Evolutionary conservation across 2,329 filamentous ascomycete genomes (phyloP).

Genomic region (Pseudogymnoascus sp.): DNA sequence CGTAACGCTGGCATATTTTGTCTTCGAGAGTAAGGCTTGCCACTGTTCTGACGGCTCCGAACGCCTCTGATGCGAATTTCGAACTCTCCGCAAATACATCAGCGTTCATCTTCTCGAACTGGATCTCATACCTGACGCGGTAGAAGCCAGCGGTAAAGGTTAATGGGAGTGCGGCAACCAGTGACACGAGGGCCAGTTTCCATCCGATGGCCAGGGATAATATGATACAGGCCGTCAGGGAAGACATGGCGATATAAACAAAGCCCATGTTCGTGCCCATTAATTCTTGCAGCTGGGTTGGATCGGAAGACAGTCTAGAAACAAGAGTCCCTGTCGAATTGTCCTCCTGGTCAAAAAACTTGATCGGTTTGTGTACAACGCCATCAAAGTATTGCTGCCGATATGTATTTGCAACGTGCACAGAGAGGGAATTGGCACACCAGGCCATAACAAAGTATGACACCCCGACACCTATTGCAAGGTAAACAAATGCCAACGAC

Average conservation of each 20-base stretch:
- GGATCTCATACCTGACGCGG: constrained; percentile 44
- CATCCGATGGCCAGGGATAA: constrained; percentile 67
- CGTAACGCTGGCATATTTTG: constrained; percentile 43
- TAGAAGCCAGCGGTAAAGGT: constrained; percentile 39
- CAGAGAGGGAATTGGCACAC: constrained; percentile 32
- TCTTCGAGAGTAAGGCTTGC: constrained; percentile 52
- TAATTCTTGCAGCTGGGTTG: constrained; percentile 41
- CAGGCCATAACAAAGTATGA: constrained; percentile 44
- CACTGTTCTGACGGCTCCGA: constrained; percentile 54
- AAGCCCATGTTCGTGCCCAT: constrained; percentile 43
- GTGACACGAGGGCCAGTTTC: constrained; percentile 63
- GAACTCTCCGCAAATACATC: constrained; percentile 52
- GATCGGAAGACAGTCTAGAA: constrained; percentile 38
- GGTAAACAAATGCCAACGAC: constrained; percentile 56
- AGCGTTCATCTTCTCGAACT: constrained; percentile 49
- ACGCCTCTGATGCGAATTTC: constrained; percentile 54
- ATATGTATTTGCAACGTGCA: constrained; percentile 30
- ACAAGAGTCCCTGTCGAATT: constrained; percentile 41
- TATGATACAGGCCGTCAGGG: constrained; percentile 52
- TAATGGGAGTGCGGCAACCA: constrained; percentile 48
- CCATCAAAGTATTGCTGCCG: constrained; percentile 37
- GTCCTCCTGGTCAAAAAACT: constrained; percentile 35
- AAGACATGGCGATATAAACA: constrained; percentile 54
- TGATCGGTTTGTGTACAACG: constrained; percentile 34
- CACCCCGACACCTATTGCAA: constrained; percentile 44